A percentile compares a stretch with the other conserved stretches of the same genome.
These are phyloP conservation scores for Malassezia psittaci DNA, from an alignment of 1,284 basidiomycete species.

Conservation along the genomic window DNA sequence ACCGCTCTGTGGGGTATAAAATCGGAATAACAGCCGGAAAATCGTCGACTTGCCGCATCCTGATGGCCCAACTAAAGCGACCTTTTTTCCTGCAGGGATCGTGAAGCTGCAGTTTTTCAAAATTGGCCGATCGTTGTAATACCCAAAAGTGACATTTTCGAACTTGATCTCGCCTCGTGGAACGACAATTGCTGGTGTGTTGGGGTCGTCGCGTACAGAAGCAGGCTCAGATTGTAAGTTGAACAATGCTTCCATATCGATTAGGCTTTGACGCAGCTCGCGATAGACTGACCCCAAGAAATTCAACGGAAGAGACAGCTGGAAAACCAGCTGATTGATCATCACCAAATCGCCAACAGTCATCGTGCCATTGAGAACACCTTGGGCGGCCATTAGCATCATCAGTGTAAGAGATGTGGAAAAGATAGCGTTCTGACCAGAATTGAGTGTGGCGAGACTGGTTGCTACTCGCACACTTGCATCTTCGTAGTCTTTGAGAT, in stretches of 20 bases:
- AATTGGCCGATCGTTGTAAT: slow-evolving; percentile 80
- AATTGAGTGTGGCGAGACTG: slow-evolving; percentile 82
- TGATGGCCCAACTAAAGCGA: slow-evolving; percentile 89
- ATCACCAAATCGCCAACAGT: slow-evolving; percentile 95
- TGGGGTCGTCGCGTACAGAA: slow-evolving; percentile 63
- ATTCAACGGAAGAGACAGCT: slow-evolving; percentile 86
- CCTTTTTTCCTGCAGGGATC: slow-evolving; percentile 87
- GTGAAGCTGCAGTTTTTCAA: slow-evolving; percentile 68
- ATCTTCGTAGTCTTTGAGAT: slow-evolving; percentile 77
- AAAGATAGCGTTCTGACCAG: slow-evolving; percentile 93
- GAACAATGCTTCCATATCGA: slow-evolving; percentile 94
- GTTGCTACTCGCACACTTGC: slow-evolving; percentile 90
- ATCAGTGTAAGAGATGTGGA: slow-evolving; percentile 80
- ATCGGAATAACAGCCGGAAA: slow-evolving; percentile 83
- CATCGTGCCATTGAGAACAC: slow-evolving; percentile 87
- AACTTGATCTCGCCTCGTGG: slow-evolving; percentile 78
- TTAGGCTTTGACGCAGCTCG: slow-evolving; percentile 82
- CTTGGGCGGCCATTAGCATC: slow-evolving; percentile 93
- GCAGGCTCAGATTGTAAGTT: slow-evolving; percentile 76
- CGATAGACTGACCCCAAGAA: slow-evolving; percentile 95
- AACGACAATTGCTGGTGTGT: slow-evolving; percentile 61
- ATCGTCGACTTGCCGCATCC: slow-evolving; percentile 98
- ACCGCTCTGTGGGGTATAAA: slow-evolving; percentile 76
- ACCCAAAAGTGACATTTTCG: slow-evolving; percentile 82
- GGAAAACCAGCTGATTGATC: slow-evolving; percentile 98